phyloP scores from a whole-genome alignment of 495 filamentous ascomycete genomes.

The Penicillium steckii region DNA sequence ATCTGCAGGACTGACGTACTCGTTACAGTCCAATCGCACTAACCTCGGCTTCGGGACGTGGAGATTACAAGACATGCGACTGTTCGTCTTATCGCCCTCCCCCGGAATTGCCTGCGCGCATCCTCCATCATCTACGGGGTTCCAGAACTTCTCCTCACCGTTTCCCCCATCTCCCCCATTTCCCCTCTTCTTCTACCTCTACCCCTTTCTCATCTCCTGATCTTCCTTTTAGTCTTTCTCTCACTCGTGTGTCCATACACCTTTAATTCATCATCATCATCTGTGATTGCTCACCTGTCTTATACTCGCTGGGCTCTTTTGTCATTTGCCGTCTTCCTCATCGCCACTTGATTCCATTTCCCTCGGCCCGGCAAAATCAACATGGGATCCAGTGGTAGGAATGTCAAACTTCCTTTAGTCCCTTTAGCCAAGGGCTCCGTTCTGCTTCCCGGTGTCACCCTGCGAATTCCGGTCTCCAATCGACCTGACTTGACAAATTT shows the following conservation, averaged over 20 bases:
- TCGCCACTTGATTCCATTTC: constrained; percentile 7
- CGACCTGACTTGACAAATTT: constrained; percentile 82
- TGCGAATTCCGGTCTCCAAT: constrained; percentile 72
- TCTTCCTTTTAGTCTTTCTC: neutral
- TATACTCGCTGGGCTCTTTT: constrained; percentile 4
- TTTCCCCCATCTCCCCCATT: constrained; percentile 7
- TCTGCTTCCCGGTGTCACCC: constrained; percentile 75
- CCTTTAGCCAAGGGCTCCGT: constrained; percentile 71
- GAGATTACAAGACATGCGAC: constrained; percentile 30
- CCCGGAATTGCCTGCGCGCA: constrained; percentile 37
- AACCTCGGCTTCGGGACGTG: constrained; percentile 45
- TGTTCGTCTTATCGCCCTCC: constrained; percentile 29
- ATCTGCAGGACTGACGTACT: constrained; percentile 18
- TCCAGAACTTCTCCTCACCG: constrained; percentile 32
- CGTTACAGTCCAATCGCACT: constrained; percentile 6
- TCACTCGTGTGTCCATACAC: no score
- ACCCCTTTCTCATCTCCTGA: constrained; percentile 4
- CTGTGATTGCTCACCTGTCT: no score
- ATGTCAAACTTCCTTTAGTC: constrained; percentile 66
- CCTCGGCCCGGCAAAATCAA: constrained; percentile 18
- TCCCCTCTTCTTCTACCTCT: constrained; percentile 7
- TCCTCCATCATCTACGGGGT: constrained; percentile 26
- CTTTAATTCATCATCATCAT: neutral
- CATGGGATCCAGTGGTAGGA: constrained; percentile 45
- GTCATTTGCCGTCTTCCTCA: constrained; percentile 2